Percentiles rank a stretch among this genome's conserved stretches.
Evolutionary conservation across 2,329 filamentous ascomycete species (phyloP).

Genomic region (Lecanosticta acicola): DNA sequence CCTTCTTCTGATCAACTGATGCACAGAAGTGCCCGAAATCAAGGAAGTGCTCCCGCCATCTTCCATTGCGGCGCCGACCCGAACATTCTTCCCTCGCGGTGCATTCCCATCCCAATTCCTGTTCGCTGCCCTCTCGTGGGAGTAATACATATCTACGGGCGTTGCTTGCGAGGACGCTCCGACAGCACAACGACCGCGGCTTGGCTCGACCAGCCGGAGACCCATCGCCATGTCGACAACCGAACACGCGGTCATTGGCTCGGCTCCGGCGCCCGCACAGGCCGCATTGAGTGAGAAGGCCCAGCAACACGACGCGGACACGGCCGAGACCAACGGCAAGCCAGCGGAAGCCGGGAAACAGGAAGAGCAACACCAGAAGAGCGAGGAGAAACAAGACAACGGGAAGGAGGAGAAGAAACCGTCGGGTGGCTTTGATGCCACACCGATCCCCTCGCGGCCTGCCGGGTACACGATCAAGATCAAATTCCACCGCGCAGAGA

Average conservation of each 20-base stretch:
- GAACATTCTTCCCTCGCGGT: too few relatives aligned
- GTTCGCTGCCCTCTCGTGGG: too few relatives aligned
- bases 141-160: too few relatives aligned
- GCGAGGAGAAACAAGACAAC: constrained; percentile 7
- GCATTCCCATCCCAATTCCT: too few relatives aligned
- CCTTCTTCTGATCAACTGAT: too few relatives aligned
- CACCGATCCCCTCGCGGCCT: constrained; percentile 66
- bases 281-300: not conserved
- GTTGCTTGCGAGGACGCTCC: too few relatives aligned
- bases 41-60: too few relatives aligned
- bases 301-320: constrained; percentile 5
- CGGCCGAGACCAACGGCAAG: constrained; percentile 9
- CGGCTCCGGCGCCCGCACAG: not conserved
- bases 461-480: constrained; percentile 76
- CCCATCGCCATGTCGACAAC: not conserved
- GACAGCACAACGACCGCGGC: too few relatives aligned
- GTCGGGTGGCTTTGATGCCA: constrained; percentile 72
- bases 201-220: not conserved
- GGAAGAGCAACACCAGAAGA: constrained; percentile 13
- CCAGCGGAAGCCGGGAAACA: constrained; percentile 12
- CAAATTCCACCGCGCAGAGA: constrained; percentile 72
- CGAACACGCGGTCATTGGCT: not conserved
- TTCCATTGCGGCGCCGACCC: too few relatives aligned
- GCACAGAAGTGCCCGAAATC: too few relatives aligned
- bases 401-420: constrained; percentile 38